Conservation (phyloP, 2,329 filamentous ascomycete species). For the Raffaelea arxii region DNA sequence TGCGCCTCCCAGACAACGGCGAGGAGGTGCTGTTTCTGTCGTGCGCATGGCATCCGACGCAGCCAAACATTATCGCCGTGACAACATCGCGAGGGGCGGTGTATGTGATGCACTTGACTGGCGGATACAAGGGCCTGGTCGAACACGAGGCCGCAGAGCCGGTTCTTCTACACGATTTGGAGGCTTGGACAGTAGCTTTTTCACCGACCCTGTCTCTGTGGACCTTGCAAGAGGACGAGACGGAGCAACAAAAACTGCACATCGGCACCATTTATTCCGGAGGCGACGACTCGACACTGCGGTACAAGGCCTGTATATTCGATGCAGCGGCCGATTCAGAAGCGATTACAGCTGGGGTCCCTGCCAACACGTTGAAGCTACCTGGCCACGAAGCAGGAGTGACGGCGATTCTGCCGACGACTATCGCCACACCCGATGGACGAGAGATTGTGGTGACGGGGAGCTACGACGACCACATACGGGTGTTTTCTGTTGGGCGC, state of each 20-base stretch:
- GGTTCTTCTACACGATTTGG: constrained; percentile 43
- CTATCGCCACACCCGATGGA: constrained; percentile 27
- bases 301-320: constrained; percentile 27
- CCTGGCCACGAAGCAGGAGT: constrained; percentile 66
- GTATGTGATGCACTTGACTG: constrained; percentile 41
- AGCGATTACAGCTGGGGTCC: constrained; percentile 5
- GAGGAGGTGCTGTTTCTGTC: constrained; percentile 58
- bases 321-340: background rate
- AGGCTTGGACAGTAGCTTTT: constrained; percentile 68
- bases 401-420: constrained; percentile 71
- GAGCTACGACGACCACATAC: constrained; percentile 80
- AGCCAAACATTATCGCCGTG: constrained; percentile 48
- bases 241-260: too few relatives aligned
- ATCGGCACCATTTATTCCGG: constrained; percentile 52
- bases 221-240: too few relatives aligned
- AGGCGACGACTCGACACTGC: constrained; percentile 62
- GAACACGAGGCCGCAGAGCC: constrained; percentile 24
- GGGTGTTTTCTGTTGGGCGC: constrained; percentile 49
- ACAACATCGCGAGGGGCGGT: constrained; percentile 63
- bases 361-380: constrained; percentile 16
- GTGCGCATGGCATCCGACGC: constrained; percentile 60
- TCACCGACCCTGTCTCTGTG: constrained; percentile 25
- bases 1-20: constrained; percentile 38
- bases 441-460: constrained; percentile 65
- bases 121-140: constrained; percentile 27